Base-by-base conservation (phyloP, 164 flowering plant genomes). In the Cinnamomum chago region DNA sequence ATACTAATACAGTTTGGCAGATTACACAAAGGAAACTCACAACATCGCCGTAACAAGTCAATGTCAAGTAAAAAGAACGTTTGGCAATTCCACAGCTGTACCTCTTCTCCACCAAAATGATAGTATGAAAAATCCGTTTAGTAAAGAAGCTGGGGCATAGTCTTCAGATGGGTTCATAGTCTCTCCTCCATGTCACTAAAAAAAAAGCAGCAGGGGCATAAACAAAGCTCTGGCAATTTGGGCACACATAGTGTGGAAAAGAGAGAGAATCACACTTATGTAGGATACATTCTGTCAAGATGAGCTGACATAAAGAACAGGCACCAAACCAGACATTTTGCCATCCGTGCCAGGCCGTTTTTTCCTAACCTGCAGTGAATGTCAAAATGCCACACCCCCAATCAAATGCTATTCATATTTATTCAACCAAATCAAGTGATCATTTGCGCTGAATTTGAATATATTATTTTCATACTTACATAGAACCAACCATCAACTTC, bases 401-500 rank as follows among this genome's bases (percentile, higher is more conserved):
- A 0, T 74, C 64, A 67, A 58, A 65, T 28, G 9, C 17, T 10
- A 58, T 11, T 14, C 27, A n/a, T 3, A 33, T 51, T 68, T 58
- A 65, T 28, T 13, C n/a, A 55, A 55, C n/a, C 60, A 55, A 3
- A 15, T 55, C 60, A 55, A 55, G 60, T 55, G 60, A 55, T 12
- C n/a, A 15, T 55, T 40, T 40, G 11, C 11, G 10, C 47, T 40
- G 47, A 40, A 40, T 40, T 40, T 40, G 18, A 58, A 13, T 25
- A 50, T 5, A 14, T 55, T 55, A 20, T 55, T 55, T 15, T 15
- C 30, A 64, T 77, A 90, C 98, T 90, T 78, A 96, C 99, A 81
- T 92, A 90, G 80, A 86, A 96, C 99, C 99, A 96, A 75, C 98
- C 99, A 81, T 96, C 99, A 51, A 96, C 97, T 84, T 96, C 99